Evolutionary conservation across 805 yeast species (phyloP), one percentile per base, ranked within the genome.

Genomic region (Tetrapisispora iriomotensis): DNA sequence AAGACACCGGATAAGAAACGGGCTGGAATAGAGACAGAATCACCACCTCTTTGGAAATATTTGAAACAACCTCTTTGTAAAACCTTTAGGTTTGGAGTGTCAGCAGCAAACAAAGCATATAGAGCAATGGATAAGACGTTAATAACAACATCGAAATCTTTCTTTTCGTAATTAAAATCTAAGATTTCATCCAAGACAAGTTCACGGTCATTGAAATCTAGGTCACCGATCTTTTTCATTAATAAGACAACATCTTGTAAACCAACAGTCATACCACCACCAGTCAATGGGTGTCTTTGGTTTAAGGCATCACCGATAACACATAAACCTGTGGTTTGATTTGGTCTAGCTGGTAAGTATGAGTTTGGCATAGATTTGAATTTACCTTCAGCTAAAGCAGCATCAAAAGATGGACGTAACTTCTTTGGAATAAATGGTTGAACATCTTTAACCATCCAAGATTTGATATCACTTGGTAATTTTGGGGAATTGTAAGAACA

Each of bases 241-340:
- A 83, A 62, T 48, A 73, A 71, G 15, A 83, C 76, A 34, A 87
- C 68, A 61, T 92, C 98, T 56, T 79, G 83, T 44, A 92, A 67
- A 2, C 96, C 96, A 31, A 92, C 98, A 20, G 97, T 87, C 98
- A 92, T 92, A 45, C 98, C 98, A 47, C 98, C 98, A 38, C 98
- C 98, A 1, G 97, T 92, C 45, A 92, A 72, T 21, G 98, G 98
- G 60, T 92, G 98, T 59, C 98, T 74, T 96, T 92, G 92, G 61
- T 92, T 92, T 50, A 88, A 70, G 2, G 98, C 84, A 60, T 92
- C 98, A 36, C 98, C 98, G 26, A 92, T 57, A 48, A 90, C 71
- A 27, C 92, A 68, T 34, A 86, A 65, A 10, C 98, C 98, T 9
- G 77, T 79, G 31, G 75, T 69, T 23, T 67, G 67, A 56, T 86